Conservation (phyloP, 2,329 filamentous ascomycete species). For the Amesomyces nigricolor region DNA sequence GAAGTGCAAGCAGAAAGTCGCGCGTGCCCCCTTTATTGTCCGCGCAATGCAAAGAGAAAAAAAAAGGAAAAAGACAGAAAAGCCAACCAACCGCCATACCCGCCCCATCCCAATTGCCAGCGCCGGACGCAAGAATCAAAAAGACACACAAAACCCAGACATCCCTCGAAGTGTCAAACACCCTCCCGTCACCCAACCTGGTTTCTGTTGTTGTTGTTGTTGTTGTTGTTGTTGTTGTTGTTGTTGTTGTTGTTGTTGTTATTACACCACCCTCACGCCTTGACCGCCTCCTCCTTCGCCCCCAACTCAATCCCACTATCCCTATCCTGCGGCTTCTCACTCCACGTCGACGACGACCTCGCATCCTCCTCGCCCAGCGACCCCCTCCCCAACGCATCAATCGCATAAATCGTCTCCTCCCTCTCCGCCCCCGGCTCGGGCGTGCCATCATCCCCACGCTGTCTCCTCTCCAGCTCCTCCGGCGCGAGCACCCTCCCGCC, state of each 20-base stretch:
- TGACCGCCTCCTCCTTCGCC: slow-evolving; percentile 27
- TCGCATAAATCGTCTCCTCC: slow-evolving; percentile 9
- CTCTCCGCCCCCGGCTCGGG: slow-evolving; percentile 17
- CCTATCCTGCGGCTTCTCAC: slow-evolving; percentile 42
- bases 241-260: neutral
- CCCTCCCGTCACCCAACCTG: slow-evolving; percentile 1
- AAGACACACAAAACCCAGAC: slow-evolving; percentile 3
- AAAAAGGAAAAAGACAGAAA: neutral
- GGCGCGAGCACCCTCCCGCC: slow-evolving; percentile 71
- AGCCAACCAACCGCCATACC: neutral
- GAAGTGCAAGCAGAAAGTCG: neutral
- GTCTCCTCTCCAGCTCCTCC: slow-evolving; percentile 45
- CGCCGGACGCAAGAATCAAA: slow-evolving; percentile 6
- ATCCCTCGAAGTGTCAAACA: slow-evolving; percentile 21
- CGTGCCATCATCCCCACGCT: slow-evolving; percentile 27
- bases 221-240: neutral
- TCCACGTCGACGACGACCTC: slow-evolving; percentile 24
- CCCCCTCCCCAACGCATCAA: slow-evolving; percentile 5
- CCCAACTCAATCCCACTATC: slow-evolving; percentile 50
- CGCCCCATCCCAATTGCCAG: slow-evolving; percentile 15
- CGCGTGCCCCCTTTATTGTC: neutral
- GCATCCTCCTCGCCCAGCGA: neutral
- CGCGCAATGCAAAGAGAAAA: slow-evolving; percentile 13
- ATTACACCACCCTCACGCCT: slow-evolving; percentile 19
- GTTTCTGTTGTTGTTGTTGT: neutral